These are phyloP conservation scores for Fusarium humuli DNA, from an alignment of 2,329 filamentous ascomycete genomes.

Conservation along the genomic window DNA sequence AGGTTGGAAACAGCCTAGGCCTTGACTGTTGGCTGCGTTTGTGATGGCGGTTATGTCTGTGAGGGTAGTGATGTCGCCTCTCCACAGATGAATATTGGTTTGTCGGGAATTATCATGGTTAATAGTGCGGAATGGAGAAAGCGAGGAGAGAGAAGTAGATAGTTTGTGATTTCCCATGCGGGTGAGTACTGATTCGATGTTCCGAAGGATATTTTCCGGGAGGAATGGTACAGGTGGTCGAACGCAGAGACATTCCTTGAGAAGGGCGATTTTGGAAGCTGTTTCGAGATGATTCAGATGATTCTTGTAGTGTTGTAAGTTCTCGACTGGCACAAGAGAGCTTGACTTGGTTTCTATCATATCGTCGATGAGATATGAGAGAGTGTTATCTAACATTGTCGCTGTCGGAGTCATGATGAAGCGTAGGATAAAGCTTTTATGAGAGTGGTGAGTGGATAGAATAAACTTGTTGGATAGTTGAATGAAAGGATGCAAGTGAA, in stretches of 20 bases:
- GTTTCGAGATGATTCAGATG: constrained; percentile 35
- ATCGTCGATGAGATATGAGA: constrained; percentile 26
- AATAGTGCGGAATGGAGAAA: neutral
- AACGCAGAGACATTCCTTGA: constrained; percentile 31
- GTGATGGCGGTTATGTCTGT: constrained; percentile 34
- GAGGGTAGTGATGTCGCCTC: constrained; percentile 41
- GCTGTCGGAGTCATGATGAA: neutral
- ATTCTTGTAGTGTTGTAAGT: constrained; percentile 20
- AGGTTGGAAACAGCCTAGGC: constrained; percentile 41
- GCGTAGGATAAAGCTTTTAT: rapidly evolving
- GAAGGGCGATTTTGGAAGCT: constrained; percentile 20
- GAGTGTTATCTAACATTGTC: constrained; percentile 12
- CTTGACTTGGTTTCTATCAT: neutral
- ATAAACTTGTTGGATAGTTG: rapidly evolving
- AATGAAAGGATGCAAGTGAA: neutral
- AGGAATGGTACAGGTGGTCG: constrained; percentile 27
- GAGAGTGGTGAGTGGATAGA: rapidly evolving
- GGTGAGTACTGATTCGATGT: constrained; percentile 27
- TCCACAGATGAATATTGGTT: constrained; percentile 26
- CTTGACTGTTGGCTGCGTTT: constrained; percentile 39
- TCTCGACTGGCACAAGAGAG: neutral
- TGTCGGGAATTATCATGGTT: neutral
- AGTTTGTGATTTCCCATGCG: no score
- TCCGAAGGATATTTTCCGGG: neutral
- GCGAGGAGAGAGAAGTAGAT: no score